A percentile compares a stretch with the other conserved stretches of the same genome.
These are phyloP conservation scores for Millerago galiae DNA, from an alignment of 805 yeast species.

Conservation along the genomic window DNA sequence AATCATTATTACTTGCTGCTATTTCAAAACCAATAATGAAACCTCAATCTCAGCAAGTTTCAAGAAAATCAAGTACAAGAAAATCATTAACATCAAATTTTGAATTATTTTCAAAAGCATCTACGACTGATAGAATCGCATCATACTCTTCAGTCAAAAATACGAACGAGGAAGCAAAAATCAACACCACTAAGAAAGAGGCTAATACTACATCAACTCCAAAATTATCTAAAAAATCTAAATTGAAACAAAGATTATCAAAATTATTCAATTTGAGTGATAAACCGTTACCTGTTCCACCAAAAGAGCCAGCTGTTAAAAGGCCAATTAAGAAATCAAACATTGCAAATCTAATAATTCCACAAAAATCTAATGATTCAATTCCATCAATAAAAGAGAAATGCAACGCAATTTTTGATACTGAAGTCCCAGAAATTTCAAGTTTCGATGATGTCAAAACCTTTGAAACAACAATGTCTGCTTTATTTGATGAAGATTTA, in stretches of 20 bases:
- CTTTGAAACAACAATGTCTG: slow-evolving; percentile 21
- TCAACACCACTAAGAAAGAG: neutral
- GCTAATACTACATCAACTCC: neutral
- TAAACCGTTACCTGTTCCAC: neutral
- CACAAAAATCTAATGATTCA: neutral
- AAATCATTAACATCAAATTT: neutral
- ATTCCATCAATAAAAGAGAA: neutral
- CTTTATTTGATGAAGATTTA: slow-evolving; percentile 17
- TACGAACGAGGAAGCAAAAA: slow-evolving; percentile 17
- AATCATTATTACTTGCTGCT: slow-evolving; percentile 5
- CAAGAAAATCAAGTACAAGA: slow-evolving; percentile 8
- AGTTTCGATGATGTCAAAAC: slow-evolving; percentile 13
- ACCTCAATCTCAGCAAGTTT: neutral
- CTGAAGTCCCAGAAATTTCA: slow-evolving; percentile 12
- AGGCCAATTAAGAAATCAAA: too few relatives aligned
- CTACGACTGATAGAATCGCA: slow-evolving; percentile 6
- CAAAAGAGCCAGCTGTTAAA: neutral
- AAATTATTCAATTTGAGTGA: slow-evolving; percentile 12
- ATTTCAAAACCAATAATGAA: slow-evolving; percentile 1
- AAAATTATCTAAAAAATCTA: neutral
- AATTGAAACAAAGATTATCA: slow-evolving; percentile 15
- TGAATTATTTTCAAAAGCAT: neutral
- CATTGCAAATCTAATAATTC: too few relatives aligned
- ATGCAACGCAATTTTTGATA: slow-evolving; percentile 3
- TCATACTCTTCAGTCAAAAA: slow-evolving; percentile 17